phyloP scores from a whole-genome alignment of 2,329 filamentous ascomycete species.

The Alternaria triticimaculans region DNA sequence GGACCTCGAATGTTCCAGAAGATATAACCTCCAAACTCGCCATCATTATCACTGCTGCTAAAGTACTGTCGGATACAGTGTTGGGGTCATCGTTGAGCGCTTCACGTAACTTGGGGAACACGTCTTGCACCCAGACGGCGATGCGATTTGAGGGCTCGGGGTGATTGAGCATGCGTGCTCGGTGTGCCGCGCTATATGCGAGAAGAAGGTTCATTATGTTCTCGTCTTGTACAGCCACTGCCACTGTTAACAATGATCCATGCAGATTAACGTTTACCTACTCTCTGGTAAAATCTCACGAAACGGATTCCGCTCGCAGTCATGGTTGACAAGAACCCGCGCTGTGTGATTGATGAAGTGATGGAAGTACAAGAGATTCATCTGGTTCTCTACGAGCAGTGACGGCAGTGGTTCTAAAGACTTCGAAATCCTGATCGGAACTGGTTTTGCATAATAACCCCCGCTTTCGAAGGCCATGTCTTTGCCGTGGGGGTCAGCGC shows the following conservation, averaged over 20 bases:
- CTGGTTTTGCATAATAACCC: conserved; percentile 74
- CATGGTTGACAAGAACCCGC: conserved; percentile 67
- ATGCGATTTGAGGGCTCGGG: conserved; percentile 78
- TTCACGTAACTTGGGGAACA: conserved; percentile 74
- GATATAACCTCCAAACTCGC: conserved; percentile 84
- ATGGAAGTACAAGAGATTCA: conserved; percentile 79
- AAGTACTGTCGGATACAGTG: conserved; percentile 70
- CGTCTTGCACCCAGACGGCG: conserved; percentile 78
- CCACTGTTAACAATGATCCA: conserved; percentile 26
- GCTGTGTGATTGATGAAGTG: conserved; percentile 83
- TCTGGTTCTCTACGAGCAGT: conserved; percentile 71
- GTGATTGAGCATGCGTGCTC: conserved; percentile 75
- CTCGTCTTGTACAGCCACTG: conserved; percentile 70
- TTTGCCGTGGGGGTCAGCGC: conserved; percentile 48
- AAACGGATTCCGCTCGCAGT: conserved; percentile 67
- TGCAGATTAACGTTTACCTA: conserved; percentile 46
- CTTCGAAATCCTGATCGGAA: conserved; percentile 68
- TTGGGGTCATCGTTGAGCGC: conserved; percentile 63
- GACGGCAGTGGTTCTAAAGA: conserved; percentile 63
- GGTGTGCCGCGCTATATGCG: conserved; percentile 84
- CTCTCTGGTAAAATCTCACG: conserved; percentile 67
- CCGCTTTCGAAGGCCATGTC: conserved; percentile 64
- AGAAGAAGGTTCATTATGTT: conserved; percentile 79
- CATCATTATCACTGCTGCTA: conserved; percentile 85
- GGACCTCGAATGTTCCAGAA: conserved; percentile 79